Percentiles rank a stretch among this genome's conserved stretches.
These are phyloP conservation scores for Avena atlantica DNA, from an alignment of 176 grass and related monocot genomes.

Conservation along the genomic window DNA sequence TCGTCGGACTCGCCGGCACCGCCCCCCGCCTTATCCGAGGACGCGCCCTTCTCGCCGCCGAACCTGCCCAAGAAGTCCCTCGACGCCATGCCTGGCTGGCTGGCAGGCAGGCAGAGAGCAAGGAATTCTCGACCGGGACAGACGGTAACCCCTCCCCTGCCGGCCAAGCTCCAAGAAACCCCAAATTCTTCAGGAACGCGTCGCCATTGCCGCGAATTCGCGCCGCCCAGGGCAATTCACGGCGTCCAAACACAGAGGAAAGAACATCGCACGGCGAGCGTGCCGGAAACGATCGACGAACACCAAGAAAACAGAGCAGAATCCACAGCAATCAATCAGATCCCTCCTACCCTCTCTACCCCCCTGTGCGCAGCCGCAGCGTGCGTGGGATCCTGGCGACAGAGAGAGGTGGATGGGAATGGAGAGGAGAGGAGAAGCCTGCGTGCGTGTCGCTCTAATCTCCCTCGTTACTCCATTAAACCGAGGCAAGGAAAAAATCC, in stretches of 20 bases:
- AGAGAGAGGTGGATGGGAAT: background rate
- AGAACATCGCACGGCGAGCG: conserved; percentile 6
- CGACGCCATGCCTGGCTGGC: conserved; percentile 34
- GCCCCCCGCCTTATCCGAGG: background rate
- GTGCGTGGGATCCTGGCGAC: conserved; percentile 17
- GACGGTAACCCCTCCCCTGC: background rate
- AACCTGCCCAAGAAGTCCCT: conserved; percentile 77
- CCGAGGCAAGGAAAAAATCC: background rate
- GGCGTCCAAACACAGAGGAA: background rate
- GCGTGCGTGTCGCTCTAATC: conserved; percentile 50
- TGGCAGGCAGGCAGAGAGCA: background rate
- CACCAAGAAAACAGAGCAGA: conserved; percentile 1
- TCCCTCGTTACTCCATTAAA: conserved; percentile 40
- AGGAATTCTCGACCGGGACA: background rate
- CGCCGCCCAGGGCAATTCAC: background rate
- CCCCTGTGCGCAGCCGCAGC: background rate
- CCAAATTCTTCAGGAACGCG: conserved; percentile 21
- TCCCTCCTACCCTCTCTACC: background rate
- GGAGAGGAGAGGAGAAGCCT: conserved; percentile 16
- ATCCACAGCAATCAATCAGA: conserved; percentile 12
- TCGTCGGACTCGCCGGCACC: conserved; percentile 45
- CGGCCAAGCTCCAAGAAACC: conserved; percentile 2
- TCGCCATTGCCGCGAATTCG: conserved; percentile 22
- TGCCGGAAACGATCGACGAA: background rate
- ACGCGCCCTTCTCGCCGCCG: conserved; percentile 35